Evolutionary conservation across 148 eudicot genomes (phyloP).

Genomic region (Camellia sinensis): DNA sequence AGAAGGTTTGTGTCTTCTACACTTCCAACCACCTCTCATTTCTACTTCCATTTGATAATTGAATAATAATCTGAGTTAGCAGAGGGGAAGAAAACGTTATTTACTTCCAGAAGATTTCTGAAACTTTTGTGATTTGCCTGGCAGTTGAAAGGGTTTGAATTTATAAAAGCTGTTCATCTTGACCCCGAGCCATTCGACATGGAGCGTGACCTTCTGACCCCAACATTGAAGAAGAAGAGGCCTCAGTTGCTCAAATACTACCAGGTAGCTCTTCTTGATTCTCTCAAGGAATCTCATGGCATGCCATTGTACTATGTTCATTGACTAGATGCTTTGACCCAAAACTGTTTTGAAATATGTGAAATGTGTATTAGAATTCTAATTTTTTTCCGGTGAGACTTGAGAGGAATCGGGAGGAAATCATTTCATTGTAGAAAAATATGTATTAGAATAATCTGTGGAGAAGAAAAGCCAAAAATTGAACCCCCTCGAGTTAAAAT

Average conservation of each 20-base stretch:
- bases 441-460: too few species aligned
- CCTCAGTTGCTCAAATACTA: conserved; percentile 79
- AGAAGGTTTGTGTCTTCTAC: conserved; percentile 45
- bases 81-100: neutral
- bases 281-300: neutral
- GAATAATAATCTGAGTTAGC: neutral
- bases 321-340: neutral
- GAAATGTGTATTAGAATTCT: too few species aligned
- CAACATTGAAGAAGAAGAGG: conserved; percentile 78
- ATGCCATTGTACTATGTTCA: neutral
- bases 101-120: neutral
- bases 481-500: too few species aligned
- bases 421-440: too few species aligned
- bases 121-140: conserved; percentile 4
- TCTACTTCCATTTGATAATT: too few species aligned
- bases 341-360: too few species aligned
- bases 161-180: conserved; percentile 68
- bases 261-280: conserved; percentile 44
- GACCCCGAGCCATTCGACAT: conserved; percentile 78
- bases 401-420: too few species aligned
- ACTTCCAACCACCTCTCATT: neutral
- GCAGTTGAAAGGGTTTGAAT: conserved; percentile 87
- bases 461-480: too few species aligned
- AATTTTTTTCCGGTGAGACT: too few species aligned
- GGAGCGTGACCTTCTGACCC: conserved; percentile 80